Evolutionary conservation across 192 early-diverging fungal genomes (phyloP), one percentile per base, ranked within the genome.

Genomic region (Rhizoclosmatium sp.): DNA sequence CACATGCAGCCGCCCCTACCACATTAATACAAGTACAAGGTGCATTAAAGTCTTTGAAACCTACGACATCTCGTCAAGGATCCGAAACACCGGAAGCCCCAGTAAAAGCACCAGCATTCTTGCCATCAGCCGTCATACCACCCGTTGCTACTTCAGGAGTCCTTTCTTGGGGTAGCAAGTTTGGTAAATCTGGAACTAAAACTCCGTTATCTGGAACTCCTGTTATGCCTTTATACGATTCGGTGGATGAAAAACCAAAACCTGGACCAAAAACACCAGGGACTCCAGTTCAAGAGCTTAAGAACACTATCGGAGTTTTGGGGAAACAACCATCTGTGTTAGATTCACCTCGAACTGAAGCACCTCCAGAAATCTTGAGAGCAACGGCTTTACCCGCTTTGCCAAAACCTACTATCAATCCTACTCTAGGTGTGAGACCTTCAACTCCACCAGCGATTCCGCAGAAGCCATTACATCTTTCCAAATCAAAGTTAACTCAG

Each of bases 391-490:
- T 39, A 16, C n/a, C 61, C 40, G 0, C n/a, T n/a, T 9, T 64
- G 21, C 40, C 40, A 21, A 64, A 64, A 64, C 10, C 40, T 16
- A 21, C 19, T 31, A 31, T 31, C 31, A 31, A 14, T 69, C 4
- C 67, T 19, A 7, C 16, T 40, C 39, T 49, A 31, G 21, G 3
- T 12, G 12, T 9, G 54, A 40, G 12, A 23, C 69, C 7, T 49
- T 49, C 48, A 58, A 58, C 23, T 9, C 59, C 72, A n/a, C 72
- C 72, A 21, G 42, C 39, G 40, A 75, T 75, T n/a, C 72, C 72
- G 0, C 72, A 56, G 1, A 75, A 75, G 19, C 72, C 72, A 19
- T 31, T 40, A 31, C 72, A 75, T 14, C 59, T 75, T 4, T 16
- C 66, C 0, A 46, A 68, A 62, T 62, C 60, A 40, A 62, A 62